Evolutionary conservation across 495 filamentous ascomycete genomes (phyloP).

Genomic region (Cudoniella acicularis): DNA sequence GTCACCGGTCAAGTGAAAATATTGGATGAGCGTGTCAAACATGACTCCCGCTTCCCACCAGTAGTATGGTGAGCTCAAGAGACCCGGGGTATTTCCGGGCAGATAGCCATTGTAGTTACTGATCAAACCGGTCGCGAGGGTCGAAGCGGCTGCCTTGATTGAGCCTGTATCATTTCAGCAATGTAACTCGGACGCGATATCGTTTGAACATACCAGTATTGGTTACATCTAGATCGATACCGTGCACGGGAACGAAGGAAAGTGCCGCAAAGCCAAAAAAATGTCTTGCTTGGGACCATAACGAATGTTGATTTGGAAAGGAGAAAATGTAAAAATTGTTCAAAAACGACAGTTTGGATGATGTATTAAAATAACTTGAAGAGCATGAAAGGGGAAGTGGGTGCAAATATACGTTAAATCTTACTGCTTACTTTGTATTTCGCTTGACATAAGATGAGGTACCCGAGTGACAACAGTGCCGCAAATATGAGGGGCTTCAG

Average conservation of each 20-base stretch:
- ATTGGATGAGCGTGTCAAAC: conserved; percentile 69
- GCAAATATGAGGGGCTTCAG: too few species aligned
- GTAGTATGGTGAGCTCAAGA: conserved; percentile 51
- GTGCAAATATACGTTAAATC: too few species aligned
- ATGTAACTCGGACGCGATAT: not conserved
- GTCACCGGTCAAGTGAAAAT: conserved; percentile 71
- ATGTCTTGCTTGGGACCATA: not conserved
- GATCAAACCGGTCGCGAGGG: conserved; percentile 58
- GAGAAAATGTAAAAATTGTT: too few species aligned
- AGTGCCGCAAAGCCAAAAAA: not conserved
- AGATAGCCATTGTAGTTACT: conserved; percentile 58
- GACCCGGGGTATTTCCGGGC: conserved; percentile 57
- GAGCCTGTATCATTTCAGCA: conserved; percentile 36
- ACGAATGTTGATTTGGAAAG: too few species aligned
- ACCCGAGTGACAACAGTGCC: too few species aligned
- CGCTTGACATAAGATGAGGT: too few species aligned
- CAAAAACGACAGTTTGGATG: too few species aligned
- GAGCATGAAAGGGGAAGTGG: too few species aligned
- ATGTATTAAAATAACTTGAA: too few species aligned
- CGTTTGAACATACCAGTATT: not conserved
- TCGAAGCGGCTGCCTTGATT: conserved; percentile 55
- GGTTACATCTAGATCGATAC: not conserved
- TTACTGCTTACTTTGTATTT: too few species aligned
- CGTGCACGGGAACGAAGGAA: not conserved
- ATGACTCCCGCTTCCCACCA: conserved; percentile 75